Percentiles rank a stretch among this genome's conserved stretches.
Conservation (phyloP, 2,329 filamentous ascomycete species). For the Aureobasidium subglaciale region DNA sequence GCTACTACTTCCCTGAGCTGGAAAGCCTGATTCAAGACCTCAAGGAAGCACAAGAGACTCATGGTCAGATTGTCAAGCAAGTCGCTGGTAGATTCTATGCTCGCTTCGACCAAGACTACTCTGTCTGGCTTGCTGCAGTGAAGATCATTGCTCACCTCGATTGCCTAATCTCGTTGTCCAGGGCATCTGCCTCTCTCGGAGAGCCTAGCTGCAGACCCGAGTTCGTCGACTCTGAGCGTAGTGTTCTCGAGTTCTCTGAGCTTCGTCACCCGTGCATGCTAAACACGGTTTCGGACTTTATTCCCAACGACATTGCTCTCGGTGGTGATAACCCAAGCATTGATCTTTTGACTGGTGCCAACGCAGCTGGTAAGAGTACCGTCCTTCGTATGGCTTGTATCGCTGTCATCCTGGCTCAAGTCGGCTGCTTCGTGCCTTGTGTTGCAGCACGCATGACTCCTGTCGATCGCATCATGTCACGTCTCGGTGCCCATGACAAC, state of each 20-base stretch:
- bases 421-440: slow-evolving; percentile 88
- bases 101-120: slow-evolving; percentile 82
- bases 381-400: slow-evolving; percentile 94
- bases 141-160: slow-evolving; percentile 87
- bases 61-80: slow-evolving; percentile 83
- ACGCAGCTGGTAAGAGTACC: slow-evolving; percentile 95
- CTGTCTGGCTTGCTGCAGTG: slow-evolving; percentile 80
- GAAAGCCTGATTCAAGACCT: slow-evolving; percentile 75
- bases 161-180: slow-evolving; percentile 87
- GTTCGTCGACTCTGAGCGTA: slow-evolving; percentile 68
- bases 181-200: slow-evolving; percentile 75
- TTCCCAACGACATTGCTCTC: slow-evolving; percentile 86
- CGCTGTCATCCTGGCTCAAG: slow-evolving; percentile 94
- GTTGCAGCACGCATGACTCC: slow-evolving; percentile 76
- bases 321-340: slow-evolving; percentile 78
- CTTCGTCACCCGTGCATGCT: slow-evolving; percentile 93
- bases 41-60: slow-evolving; percentile 90
- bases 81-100: slow-evolving; percentile 76
- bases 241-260: slow-evolving; percentile 84
- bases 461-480: slow-evolving; percentile 96
- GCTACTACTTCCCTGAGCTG: slow-evolving; percentile 86
- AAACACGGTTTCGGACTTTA: slow-evolving; percentile 84
- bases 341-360: slow-evolving; percentile 86
- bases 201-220: slow-evolving; percentile 79
- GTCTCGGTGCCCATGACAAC: slow-evolving; percentile 94